phyloP scores from a whole-genome alignment of 306 rosid genomes.

The Purshia tridentata region DNA sequence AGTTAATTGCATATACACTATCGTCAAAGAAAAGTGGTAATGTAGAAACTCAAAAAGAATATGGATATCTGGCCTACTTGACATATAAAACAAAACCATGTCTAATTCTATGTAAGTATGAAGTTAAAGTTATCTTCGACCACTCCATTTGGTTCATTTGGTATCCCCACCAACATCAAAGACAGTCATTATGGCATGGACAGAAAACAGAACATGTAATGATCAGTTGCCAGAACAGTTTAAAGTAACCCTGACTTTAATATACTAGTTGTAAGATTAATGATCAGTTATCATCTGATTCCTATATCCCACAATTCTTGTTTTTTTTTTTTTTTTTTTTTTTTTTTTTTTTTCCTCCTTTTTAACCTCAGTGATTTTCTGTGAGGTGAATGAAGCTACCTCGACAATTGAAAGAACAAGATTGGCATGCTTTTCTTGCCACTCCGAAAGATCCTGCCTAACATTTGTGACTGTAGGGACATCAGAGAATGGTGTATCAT shows the following conservation, averaged over 20 bases:
- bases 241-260: too few relatives aligned
- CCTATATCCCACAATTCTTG: background rate
- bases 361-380: background rate
- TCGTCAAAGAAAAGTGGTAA: background rate
- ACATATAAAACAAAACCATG: too few relatives aligned
- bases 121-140: too few relatives aligned
- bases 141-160: too few relatives aligned
- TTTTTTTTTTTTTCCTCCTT: background rate
- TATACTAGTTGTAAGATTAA: too few relatives aligned
- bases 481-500: constrained; percentile 50
- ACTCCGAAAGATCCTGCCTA: constrained; percentile 66
- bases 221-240: too few relatives aligned
- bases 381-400: constrained; percentile 36
- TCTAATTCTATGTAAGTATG: too few relatives aligned
- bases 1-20: background rate
- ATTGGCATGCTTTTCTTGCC: constrained; percentile 72
- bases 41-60: background rate
- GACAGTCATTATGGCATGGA: too few relatives aligned
- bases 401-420: constrained; percentile 61
- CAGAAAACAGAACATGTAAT: too few relatives aligned
- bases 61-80: too few relatives aligned
- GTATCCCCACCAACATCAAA: too few relatives aligned
- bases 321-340: background rate
- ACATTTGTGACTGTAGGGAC: constrained; percentile 57
- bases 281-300: background rate